phyloP scores from a whole-genome alignment of 768 basidiomycete genomes.

The Auricularia auricula-judae region DNA sequence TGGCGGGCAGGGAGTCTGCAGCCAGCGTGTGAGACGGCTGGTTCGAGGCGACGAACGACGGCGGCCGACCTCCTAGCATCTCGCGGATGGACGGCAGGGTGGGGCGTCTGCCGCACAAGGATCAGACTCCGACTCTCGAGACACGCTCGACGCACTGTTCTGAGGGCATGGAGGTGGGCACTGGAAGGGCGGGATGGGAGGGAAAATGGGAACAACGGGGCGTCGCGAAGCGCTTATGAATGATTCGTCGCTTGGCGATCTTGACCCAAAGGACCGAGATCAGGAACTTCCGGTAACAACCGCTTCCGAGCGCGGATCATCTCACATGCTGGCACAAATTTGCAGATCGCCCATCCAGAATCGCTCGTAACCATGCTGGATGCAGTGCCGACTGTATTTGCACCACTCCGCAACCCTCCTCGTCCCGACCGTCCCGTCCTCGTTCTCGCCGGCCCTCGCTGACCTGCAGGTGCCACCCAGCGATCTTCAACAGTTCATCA shows the following conservation, averaged over 20 bases:
- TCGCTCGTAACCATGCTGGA: background rate
- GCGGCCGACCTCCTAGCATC: slow-evolving; percentile 5
- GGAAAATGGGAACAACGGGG: background rate
- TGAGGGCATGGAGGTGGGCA: background rate
- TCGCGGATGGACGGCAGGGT: slow-evolving; percentile 6
- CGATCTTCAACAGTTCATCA: too few species aligned
- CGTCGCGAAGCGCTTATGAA: background rate
- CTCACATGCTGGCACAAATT: background rate
- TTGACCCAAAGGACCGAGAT: background rate
- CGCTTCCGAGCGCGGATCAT: background rate
- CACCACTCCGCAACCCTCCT: background rate
- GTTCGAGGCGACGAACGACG: background rate
- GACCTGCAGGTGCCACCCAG: background rate
- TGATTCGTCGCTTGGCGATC: background rate
- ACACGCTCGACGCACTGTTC: background rate
- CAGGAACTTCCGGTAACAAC: background rate
- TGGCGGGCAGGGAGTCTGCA: background rate
- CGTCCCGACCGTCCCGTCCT: background rate
- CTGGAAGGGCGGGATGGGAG: background rate
- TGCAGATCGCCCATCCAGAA: background rate
- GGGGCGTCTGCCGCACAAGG: background rate
- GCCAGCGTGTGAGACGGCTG: background rate
- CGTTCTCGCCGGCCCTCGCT: background rate
- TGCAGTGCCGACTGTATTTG: background rate
- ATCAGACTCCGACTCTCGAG: background rate